A percentile compares a stretch with the other conserved stretches of the same genome.
Conservation (phyloP, 768 basidiomycete species). For the Grammothele lineata region DNA sequence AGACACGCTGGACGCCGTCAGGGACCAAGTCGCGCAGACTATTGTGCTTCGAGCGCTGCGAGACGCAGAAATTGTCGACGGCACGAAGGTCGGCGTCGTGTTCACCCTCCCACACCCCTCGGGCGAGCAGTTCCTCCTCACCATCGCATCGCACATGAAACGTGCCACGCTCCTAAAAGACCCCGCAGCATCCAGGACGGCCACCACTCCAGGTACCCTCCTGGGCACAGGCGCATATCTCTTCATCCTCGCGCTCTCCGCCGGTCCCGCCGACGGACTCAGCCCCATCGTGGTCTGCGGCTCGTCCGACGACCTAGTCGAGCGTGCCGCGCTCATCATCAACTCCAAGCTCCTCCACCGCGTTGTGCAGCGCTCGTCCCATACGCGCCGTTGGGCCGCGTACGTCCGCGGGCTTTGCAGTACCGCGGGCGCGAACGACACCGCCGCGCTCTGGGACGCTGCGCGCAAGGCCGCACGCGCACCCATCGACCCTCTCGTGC, state of each 20-base stretch:
- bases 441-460: constrained; percentile 64
- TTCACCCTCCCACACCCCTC: constrained; percentile 55
- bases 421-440: constrained; percentile 58
- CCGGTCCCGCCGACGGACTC: constrained; percentile 18
- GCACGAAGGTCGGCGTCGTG: constrained; percentile 54
- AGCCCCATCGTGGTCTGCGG: constrained; percentile 52
- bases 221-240: constrained; percentile 8
- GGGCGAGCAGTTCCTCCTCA: constrained; percentile 52
- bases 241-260: constrained; percentile 13
- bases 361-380: constrained; percentile 34
- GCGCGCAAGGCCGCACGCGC: constrained; percentile 56
- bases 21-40: constrained; percentile 53
- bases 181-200: too few relatives aligned
- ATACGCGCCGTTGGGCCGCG: constrained; percentile 37
- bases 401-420: constrained; percentile 50
- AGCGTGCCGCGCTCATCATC: constrained; percentile 61
- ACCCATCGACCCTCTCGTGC: constrained; percentile 55
- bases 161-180: too few relatives aligned
- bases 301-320: constrained; percentile 52
- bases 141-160: constrained; percentile 46
- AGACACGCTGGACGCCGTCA: constrained; percentile 47
- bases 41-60: constrained; percentile 52
- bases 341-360: constrained; percentile 69
- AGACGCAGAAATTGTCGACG: constrained; percentile 46
- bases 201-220: constrained; percentile 37